A percentile compares a stretch with the other conserved stretches of the same genome.
Evolutionary conservation across 2,329 filamentous ascomycete species (phyloP).

Genomic region (Aspergillus thermomutatus): DNA sequence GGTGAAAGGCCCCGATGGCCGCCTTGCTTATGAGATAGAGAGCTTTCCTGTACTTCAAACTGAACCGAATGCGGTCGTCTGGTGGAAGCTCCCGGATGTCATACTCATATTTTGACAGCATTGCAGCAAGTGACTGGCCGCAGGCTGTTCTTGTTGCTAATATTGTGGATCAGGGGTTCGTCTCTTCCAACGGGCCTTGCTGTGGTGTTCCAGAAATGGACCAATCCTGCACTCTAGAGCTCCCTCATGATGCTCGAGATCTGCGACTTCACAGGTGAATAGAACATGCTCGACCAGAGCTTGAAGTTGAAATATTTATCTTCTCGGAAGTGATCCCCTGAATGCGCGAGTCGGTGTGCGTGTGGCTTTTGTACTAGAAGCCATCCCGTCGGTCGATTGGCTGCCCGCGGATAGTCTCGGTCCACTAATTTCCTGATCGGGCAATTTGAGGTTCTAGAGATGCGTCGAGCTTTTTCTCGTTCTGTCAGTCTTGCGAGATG

Average conservation of each 20-base stretch:
- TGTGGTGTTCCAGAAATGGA: background rate
- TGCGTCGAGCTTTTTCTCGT: background rate
- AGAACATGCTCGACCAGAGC: background rate
- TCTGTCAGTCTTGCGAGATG: too few species aligned
- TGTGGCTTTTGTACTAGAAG: background rate
- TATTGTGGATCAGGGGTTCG: background rate
- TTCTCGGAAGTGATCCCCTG: background rate
- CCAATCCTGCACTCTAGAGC: background rate
- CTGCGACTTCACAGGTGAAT: too few species aligned
- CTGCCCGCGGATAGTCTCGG: background rate
- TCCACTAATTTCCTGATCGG: background rate
- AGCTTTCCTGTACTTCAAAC: conserved; percentile 13
- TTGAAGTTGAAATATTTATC: background rate
- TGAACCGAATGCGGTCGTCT: conserved; percentile 11
- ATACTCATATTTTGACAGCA: conserved; percentile 8
- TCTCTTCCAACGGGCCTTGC: too few species aligned
- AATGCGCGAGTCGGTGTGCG: background rate
- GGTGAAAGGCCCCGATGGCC: conserved; percentile 15
- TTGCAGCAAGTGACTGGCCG: background rate
- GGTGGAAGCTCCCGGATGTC: conserved; percentile 21
- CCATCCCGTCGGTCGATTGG: background rate
- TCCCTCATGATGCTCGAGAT: background rate
- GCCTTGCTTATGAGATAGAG: conserved; percentile 14
- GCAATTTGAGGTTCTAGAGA: background rate
- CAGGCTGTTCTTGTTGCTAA: too few species aligned